A percentile compares a stretch with the other conserved stretches of the same genome.
Conservation (phyloP, 2,329 filamentous ascomycete species). For the Niveomyces coronatus region DNA sequence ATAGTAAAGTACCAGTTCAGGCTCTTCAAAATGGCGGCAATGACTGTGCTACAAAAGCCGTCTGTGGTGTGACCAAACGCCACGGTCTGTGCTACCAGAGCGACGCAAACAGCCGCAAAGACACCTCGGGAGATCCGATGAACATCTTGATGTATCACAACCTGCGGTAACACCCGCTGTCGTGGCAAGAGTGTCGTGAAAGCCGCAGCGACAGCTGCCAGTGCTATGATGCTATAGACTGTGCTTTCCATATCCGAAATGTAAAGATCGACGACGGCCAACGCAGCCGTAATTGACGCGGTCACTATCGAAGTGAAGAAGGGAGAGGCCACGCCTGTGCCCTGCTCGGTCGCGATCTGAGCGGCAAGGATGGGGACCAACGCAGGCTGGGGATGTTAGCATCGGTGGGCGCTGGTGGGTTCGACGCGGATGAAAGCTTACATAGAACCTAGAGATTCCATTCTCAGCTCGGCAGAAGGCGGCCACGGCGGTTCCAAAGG, state of each 20-base stretch:
- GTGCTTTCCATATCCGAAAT: conserved; percentile 17
- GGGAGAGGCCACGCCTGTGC: not conserved
- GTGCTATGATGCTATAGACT: conserved; percentile 18
- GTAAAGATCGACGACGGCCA: conserved; percentile 15
- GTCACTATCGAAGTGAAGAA: conserved; percentile 3
- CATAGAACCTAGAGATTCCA: conserved; percentile 7
- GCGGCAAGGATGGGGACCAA: conserved; percentile 16
- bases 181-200: conserved; percentile 18
- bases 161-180: conserved; percentile 1
- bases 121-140: conserved; percentile 17
- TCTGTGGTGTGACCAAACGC: conserved; percentile 13
- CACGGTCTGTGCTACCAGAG: conserved; percentile 12
- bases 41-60: not conserved
- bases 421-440: conserved; percentile 1
- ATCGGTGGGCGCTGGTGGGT: not conserved
- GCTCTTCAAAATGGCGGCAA: conserved; percentile 17
- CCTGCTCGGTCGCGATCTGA: conserved; percentile 2
- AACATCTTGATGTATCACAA: conserved; percentile 18
- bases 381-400: conserved; percentile 12
- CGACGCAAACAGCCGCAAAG: conserved; percentile 14
- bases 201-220: conserved; percentile 18
- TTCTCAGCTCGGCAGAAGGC: conserved; percentile 15
- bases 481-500: conserved; percentile 1
- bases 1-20: conserved; percentile 25
- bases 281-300: not conserved